Conservation (phyloP, 108 stramenopile genomes). For the Fragilariopsis cylindrus region DNA sequence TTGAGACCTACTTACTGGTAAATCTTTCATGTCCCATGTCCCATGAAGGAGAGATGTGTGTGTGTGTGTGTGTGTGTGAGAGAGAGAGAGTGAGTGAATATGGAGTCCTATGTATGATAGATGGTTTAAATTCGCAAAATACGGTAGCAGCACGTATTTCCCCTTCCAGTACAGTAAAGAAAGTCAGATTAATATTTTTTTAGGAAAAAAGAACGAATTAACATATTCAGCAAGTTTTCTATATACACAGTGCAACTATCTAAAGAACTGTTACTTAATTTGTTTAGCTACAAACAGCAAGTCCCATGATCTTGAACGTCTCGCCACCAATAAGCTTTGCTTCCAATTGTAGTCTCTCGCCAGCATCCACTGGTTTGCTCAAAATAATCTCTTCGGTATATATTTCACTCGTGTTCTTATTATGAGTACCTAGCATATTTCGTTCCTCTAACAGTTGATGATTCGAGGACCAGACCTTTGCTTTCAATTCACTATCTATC, state of each 20-base stretch:
- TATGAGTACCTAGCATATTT: constrained; percentile 50
- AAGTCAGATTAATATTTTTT: background rate
- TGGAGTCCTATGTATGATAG: no score
- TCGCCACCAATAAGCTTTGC: constrained; percentile 47
- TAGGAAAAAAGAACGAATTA: background rate
- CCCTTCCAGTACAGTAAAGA: background rate
- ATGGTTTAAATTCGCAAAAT: no score
- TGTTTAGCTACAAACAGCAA: constrained; percentile 67
- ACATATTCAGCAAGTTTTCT: no score
- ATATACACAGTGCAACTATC: background rate
- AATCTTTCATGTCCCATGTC: no score
- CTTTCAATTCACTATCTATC: constrained; percentile 48
- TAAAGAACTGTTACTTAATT: background rate
- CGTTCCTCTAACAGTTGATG: constrained; percentile 19
- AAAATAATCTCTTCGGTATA: constrained; percentile 58
- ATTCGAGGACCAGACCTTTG: background rate
- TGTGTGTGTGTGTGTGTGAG: no score
- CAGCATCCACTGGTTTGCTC: constrained; percentile 16
- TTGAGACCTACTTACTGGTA: no score
- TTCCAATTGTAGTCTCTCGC: constrained; percentile 27
- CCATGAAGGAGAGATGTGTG: no score
- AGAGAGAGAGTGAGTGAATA: no score
- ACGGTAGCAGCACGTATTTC: background rate
- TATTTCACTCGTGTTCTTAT: constrained; percentile 77
- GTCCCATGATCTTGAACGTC: constrained; percentile 82